A percentile compares a stretch with the other conserved stretches of the same genome.
These are phyloP conservation scores for Leishmania arabica DNA, from an alignment of 208 protist genomes.

Conservation along the genomic window DNA sequence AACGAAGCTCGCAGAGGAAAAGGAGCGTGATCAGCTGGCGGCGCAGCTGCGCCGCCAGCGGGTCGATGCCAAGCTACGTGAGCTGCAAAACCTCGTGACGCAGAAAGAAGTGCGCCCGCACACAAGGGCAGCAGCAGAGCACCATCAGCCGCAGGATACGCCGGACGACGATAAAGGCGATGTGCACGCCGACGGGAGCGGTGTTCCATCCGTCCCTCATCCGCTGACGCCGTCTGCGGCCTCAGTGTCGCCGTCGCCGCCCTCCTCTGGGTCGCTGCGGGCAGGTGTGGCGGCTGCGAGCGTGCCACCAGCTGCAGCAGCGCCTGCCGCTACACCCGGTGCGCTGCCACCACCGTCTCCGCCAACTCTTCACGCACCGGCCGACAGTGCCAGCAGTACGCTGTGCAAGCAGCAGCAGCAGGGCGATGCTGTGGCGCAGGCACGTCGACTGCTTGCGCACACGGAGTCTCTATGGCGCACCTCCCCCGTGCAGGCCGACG, in stretches of 20 bases:
- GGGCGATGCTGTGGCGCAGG: slow-evolving; percentile 19
- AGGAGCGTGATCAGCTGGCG: slow-evolving; percentile 67
- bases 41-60: slow-evolving; percentile 56
- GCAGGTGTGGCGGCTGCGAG: background rate
- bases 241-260: slow-evolving; percentile 7
- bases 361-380: slow-evolving; percentile 2
- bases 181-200: background rate
- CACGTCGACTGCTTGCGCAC: slow-evolving; percentile 28
- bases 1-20: slow-evolving; percentile 80
- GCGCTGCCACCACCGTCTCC: background rate
- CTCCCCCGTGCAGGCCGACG: background rate
- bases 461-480: slow-evolving; percentile 35
- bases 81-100: slow-evolving; percentile 26
- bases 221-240: background rate
- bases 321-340: background rate
- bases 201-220: background rate
- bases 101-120: slow-evolving; percentile 18
- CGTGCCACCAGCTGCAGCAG: background rate
- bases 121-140: background rate
- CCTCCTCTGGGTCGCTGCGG: background rate
- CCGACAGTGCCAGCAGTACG: slow-evolving; percentile 10
- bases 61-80: slow-evolving; percentile 36
- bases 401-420: slow-evolving; percentile 14
- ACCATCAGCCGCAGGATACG: background rate
- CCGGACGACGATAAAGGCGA: background rate